Percentiles rank a stretch among this genome's conserved stretches.
phyloP scores from a whole-genome alignment of 768 basidiomycete genomes.

The Boletus sp. region DNA sequence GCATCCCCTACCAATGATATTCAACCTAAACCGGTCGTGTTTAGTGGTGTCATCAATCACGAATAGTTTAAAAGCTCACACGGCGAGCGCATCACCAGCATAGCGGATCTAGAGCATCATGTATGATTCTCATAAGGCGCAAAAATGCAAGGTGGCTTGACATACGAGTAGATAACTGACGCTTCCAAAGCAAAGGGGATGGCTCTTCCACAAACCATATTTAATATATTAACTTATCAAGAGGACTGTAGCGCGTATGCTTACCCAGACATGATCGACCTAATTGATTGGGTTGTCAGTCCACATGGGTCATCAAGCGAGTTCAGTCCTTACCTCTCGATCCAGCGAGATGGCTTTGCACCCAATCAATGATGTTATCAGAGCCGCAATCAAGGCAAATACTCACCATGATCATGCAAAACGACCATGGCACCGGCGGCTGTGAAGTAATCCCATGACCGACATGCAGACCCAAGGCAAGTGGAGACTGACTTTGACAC shows the following conservation, averaged over 20 bases:
- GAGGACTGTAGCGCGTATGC: neutral
- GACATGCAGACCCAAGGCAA: neutral
- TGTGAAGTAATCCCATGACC: neutral
- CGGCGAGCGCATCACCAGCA: neutral
- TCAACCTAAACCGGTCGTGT: neutral
- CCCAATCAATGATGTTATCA: neutral
- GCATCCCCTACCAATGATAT: neutral
- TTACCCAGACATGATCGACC: neutral
- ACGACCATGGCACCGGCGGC: neutral
- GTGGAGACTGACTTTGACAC: neutral
- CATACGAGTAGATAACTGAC: neutral
- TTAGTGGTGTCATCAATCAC: neutral
- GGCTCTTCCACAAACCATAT: neutral
- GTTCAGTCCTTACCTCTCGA: neutral
- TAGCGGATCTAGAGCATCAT: neutral
- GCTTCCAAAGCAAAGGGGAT: neutral
- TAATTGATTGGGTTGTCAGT: neutral
- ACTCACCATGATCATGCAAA: neutral
- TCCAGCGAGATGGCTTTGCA: neutral
- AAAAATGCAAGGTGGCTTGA: neutral
- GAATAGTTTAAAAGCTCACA: neutral
- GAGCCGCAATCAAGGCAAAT: neutral
- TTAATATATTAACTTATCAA: neutral
- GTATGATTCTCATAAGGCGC: neutral
- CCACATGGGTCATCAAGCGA: neutral